phyloP scores from a whole-genome alignment of 495 filamentous ascomycete species.

The Umbilicaria muhlenbergii region DNA sequence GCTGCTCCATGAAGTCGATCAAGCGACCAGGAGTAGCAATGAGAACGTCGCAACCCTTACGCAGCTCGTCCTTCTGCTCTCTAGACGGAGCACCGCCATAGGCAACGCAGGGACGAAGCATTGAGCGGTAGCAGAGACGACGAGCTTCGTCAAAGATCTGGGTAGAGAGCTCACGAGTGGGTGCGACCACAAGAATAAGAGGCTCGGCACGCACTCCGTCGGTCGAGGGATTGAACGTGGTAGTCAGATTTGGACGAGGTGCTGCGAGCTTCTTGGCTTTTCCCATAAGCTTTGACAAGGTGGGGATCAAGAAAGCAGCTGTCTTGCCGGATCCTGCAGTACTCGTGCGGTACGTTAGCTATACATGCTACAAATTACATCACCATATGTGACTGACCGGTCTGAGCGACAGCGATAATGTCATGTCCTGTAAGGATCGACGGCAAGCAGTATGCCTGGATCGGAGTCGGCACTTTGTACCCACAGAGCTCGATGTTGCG shows the following conservation, averaged over 20 bases:
- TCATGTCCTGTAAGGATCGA: conserved; percentile 58
- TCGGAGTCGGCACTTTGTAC: conserved; percentile 59
- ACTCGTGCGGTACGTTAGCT: conserved; percentile 1
- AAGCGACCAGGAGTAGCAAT: conserved; percentile 81
- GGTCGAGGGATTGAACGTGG: conserved; percentile 20
- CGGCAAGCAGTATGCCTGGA: conserved; percentile 73
- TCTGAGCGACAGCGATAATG: conserved; percentile 78
- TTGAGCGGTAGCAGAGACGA: conserved; percentile 81
- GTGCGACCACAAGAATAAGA: conserved; percentile 69
- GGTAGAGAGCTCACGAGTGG: conserved; percentile 74
- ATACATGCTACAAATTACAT: not conserved
- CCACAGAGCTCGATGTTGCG: conserved; percentile 58
- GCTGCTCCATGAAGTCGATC: conserved; percentile 60
- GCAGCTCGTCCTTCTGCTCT: conserved; percentile 54
- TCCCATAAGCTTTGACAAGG: conserved; percentile 81
- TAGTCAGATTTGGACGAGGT: conserved; percentile 46
- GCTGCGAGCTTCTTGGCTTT: conserved; percentile 76
- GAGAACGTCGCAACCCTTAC: conserved; percentile 75
- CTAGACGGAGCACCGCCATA: conserved; percentile 67
- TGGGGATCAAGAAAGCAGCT: conserved; percentile 78
- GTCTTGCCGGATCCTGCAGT: conserved; percentile 84
- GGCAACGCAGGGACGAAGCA: conserved; percentile 80
- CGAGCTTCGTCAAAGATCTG: conserved; percentile 92
- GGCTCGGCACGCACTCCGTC: conserved; percentile 58
- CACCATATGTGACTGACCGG: conserved; percentile 43